These are phyloP conservation scores for Bruguiera parviflora DNA, from an alignment of 345 rosid species.

Conservation along the genomic window DNA sequence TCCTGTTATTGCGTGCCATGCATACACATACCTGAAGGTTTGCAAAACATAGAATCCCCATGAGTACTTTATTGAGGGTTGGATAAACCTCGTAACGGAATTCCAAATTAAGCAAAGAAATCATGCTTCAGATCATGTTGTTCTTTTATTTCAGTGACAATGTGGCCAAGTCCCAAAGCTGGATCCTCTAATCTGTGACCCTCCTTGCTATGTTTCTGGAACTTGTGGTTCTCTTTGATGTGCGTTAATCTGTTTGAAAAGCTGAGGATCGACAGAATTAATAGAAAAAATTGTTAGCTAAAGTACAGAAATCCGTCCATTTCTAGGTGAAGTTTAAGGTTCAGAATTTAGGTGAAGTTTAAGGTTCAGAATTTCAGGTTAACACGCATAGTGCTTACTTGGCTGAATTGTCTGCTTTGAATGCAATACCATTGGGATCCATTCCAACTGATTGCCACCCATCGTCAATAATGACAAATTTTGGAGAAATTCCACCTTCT, in stretches of 20 bases:
- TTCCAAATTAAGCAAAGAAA: background rate
- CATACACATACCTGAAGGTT: constrained; percentile 44
- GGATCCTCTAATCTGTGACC: constrained; percentile 58
- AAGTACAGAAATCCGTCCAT: background rate
- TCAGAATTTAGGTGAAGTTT: too few relatives aligned
- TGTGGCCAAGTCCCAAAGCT: constrained; percentile 50
- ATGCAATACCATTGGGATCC: constrained; percentile 46
- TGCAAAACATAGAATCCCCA: background rate
- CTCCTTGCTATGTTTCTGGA: constrained; percentile 58
- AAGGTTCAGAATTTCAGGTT: background rate
- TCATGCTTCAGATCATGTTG: constrained; percentile 50
- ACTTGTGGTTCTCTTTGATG: constrained; percentile 63
- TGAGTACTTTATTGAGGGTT: background rate
- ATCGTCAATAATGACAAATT: constrained; percentile 63
- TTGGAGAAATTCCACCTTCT: constrained; percentile 57
- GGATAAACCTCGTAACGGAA: background rate
- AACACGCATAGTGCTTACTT: constrained; percentile 37
- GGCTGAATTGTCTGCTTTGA: constrained; percentile 54
- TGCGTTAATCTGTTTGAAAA: constrained; percentile 57
- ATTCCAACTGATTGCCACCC: constrained; percentile 71
- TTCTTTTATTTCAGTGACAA: constrained; percentile 52
- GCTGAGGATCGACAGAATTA: constrained; percentile 30
- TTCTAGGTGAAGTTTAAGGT: background rate
- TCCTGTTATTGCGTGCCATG: constrained; percentile 70
- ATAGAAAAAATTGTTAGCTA: background rate